Evolutionary conservation across 169 alveolate species (phyloP).

Genomic region (Cystoisospora suis): DNA sequence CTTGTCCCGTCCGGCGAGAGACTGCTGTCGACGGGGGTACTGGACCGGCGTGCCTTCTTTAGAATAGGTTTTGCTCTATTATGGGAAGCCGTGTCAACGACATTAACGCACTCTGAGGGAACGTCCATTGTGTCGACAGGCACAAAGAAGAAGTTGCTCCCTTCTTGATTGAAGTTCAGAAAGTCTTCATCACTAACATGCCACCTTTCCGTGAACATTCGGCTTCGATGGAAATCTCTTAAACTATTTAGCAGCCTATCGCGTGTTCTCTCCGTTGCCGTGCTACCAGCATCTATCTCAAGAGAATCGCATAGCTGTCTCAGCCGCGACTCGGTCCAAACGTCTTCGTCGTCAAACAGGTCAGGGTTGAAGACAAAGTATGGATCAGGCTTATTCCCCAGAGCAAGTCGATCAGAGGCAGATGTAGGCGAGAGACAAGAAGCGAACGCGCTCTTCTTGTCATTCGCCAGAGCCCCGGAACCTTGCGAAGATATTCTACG

Average conservation of each 20-base stretch:
- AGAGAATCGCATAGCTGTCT: not conserved
- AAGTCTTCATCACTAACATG: not conserved
- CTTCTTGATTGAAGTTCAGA: not conserved
- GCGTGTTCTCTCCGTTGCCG: not conserved
- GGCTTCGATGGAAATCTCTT: not conserved
- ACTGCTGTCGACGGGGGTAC: not conserved
- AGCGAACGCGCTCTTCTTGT: not conserved
- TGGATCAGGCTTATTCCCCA: not conserved
- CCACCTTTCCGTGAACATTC: not conserved
- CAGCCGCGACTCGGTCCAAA: conserved; percentile 12
- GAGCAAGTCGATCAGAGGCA: not conserved
- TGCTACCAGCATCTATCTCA: not conserved
- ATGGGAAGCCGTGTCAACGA: not conserved
- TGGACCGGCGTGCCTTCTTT: not conserved
- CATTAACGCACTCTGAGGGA: not conserved
- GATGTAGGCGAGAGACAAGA: conserved; percentile 5
- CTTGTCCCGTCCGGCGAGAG: not conserved
- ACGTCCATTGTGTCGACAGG: conserved; percentile 1
- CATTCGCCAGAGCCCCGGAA: not conserved
- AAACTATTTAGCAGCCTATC: not conserved
- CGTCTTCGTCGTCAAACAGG: conserved; percentile 2
- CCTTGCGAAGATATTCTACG: no score
- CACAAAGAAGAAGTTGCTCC: conserved; percentile 23
- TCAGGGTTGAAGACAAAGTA: conserved; percentile 20
- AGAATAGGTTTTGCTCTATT: not conserved